Base-by-base conservation (phyloP, 768 basidiomycete species). In the Pisolithus orientalis region DNA sequence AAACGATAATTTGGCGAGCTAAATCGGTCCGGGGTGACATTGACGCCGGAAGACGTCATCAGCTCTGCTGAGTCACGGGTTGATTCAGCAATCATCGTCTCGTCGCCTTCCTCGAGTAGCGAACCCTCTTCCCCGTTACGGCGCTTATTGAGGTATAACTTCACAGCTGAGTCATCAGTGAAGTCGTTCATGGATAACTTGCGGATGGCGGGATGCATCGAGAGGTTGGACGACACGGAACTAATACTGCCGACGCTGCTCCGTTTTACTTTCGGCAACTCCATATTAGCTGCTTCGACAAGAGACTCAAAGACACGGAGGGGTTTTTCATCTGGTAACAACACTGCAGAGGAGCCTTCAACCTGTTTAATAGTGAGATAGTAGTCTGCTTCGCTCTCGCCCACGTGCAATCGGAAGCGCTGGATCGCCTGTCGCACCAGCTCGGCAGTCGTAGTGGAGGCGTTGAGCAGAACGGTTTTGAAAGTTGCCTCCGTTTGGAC, bases 151-250 rank as follows among this genome's bases (percentile, higher is more conserved):
- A 98, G 69, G 70, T 96, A 99, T 69, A 98, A 88, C 69, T 97
- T 98, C 70, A 98, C 94, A 0, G 87, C 85, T 4, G 94, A 93
- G 64, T 98, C 96, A 59, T 99, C 96, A 40, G 90, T 90, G 64
- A 94, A 98, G 65, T 98, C 96, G 61, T 94, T 96, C 92, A 96
- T 95, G 43, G 89, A 83, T 39, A 98, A 73, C 65, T 89, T 90
- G 63, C 83, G 85, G 69, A 98, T 99, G 14, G 96, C 94, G 16
- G 95, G 94, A 63, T 97, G 91, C 81, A 90, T 86, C 4, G 88
- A 90, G 27, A 98, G 75, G 63, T 94, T 94, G 64, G 90, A 94
- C 32, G 87, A 79, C 24, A 99, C 75, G n/a, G 92, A 94, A 61
- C 84, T 92, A 59, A 99, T 94, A 65, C 91, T 94, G 38, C 93